Percentiles rank a stretch among this genome's conserved stretches.
These are phyloP conservation scores for Penicillium canariense DNA, from an alignment of 495 filamentous ascomycete species.

Conservation along the genomic window DNA sequence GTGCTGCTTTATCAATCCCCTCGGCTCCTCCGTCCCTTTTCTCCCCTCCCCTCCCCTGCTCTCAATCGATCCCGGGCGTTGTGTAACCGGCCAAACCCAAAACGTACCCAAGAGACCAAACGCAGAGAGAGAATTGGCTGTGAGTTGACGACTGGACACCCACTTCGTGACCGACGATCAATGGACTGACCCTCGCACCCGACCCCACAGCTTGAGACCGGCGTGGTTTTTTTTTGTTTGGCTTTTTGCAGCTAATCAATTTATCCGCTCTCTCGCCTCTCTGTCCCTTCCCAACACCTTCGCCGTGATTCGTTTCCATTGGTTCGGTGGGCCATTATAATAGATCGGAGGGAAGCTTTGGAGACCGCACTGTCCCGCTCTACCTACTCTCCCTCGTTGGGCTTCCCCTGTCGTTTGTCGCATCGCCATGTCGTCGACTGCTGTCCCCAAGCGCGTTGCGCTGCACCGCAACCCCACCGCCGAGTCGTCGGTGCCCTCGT, in stretches of 20 bases:
- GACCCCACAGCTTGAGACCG: background rate
- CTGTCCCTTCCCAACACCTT: constrained; percentile 5
- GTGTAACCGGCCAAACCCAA: constrained; percentile 9
- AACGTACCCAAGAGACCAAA: background rate
- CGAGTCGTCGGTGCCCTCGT: constrained; percentile 61
- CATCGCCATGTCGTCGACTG: constrained; percentile 56
- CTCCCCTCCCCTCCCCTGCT: constrained; percentile 5
- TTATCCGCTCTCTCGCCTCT: background rate
- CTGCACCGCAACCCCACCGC: constrained; percentile 50
- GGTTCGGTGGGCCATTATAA: constrained; percentile 7
- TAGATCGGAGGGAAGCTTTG: background rate
- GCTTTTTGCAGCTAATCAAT: background rate
- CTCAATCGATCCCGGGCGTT: constrained; percentile 6
- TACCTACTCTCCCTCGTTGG: background rate
- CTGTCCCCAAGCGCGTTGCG: constrained; percentile 52
- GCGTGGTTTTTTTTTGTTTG: background rate
- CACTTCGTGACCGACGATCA: background rate
- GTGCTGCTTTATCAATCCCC: constrained; percentile 5
- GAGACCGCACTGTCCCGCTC: background rate
- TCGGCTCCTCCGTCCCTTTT: background rate
- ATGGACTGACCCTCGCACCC: background rate
- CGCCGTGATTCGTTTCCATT: constrained; percentile 3
- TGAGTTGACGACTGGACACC: background rate
- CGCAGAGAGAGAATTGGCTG: background rate
- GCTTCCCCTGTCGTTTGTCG: background rate